A percentile compares a stretch with the other conserved stretches of the same genome.
Evolutionary conservation across 1,139 yeast genomes (phyloP).

Genomic region (Protomyces pachydermus): DNA sequence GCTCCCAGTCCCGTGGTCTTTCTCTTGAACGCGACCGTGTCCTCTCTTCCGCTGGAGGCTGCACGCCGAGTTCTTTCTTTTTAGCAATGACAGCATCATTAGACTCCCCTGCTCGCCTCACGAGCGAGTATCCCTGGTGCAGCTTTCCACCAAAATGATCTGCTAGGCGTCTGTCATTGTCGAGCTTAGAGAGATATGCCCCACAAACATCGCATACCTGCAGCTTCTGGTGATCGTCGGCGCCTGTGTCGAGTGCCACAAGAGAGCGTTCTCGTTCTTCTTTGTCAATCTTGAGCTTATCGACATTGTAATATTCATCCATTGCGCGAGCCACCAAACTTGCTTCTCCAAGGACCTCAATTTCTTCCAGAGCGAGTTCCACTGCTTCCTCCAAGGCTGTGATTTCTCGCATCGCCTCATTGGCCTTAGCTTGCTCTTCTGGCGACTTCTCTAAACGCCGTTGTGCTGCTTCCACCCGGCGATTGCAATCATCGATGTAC

Average conservation of each 20-base stretch:
- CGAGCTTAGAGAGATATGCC: slow-evolving; percentile 79
- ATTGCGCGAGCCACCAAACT: slow-evolving; percentile 54
- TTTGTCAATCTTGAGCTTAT: slow-evolving; percentile 40
- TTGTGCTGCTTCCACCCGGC: slow-evolving; percentile 60
- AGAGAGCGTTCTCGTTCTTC: slow-evolving; percentile 35
- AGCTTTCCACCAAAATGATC: slow-evolving; percentile 79
- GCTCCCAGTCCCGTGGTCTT: background rate
- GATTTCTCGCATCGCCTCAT: slow-evolving; percentile 50
- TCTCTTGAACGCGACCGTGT: background rate
- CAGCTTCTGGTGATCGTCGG: slow-evolving; percentile 60
- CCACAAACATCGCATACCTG: slow-evolving; percentile 93
- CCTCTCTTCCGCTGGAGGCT: background rate
- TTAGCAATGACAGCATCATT: slow-evolving; percentile 7
- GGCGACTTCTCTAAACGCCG: slow-evolving; percentile 68
- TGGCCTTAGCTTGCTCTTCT: slow-evolving; percentile 54
- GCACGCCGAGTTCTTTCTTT: slow-evolving; percentile 13
- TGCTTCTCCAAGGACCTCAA: slow-evolving; percentile 51
- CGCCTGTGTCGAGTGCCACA: slow-evolving; percentile 26
- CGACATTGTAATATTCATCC: slow-evolving; percentile 44
- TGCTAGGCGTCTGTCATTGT: slow-evolving; percentile 81
- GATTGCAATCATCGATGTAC: slow-evolving; percentile 63
- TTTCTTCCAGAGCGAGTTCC: slow-evolving; percentile 66
- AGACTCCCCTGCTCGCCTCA: slow-evolving; percentile 22
- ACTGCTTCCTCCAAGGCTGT: slow-evolving; percentile 63
- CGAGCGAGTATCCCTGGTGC: slow-evolving; percentile 28